These are phyloP conservation scores for Podaxis pistillaris DNA, from an alignment of 768 basidiomycete species.

Conservation along the genomic window DNA sequence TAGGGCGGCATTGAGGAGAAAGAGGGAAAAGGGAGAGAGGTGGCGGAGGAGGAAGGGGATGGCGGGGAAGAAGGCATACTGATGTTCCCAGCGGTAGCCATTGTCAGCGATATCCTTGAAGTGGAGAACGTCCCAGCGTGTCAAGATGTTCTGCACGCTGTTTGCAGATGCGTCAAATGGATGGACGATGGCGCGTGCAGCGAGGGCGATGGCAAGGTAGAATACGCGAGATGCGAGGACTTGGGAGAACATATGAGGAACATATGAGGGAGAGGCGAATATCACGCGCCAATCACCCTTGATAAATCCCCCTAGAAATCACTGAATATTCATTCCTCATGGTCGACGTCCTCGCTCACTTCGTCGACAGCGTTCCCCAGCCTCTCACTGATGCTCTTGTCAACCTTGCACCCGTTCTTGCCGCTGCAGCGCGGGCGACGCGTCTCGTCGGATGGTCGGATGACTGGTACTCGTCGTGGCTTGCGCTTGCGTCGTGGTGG, in stretches of 20 bases:
- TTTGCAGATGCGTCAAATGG: conserved; percentile 34
- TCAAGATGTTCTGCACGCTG: conserved; percentile 25
- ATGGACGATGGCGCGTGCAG: conserved; percentile 24
- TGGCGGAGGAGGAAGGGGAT: conserved; percentile 38
- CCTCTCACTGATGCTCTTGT: conserved; percentile 62
- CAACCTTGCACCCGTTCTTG: conserved; percentile 55
- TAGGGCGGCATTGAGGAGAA: conserved; percentile 36
- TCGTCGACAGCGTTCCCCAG: conserved; percentile 59
- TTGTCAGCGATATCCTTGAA: conserved; percentile 66
- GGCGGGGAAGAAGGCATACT: conserved; percentile 87
- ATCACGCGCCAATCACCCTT: neutral
- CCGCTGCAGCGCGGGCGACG: conserved; percentile 36
- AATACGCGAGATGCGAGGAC: conserved; percentile 22
- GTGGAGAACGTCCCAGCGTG: conserved; percentile 91
- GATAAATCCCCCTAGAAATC: neutral
- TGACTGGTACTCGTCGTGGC: conserved; percentile 59
- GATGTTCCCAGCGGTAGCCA: conserved; percentile 67
- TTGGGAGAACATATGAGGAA: conserved; percentile 8
- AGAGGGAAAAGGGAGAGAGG: conserved; percentile 23
- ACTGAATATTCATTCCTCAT: neutral
- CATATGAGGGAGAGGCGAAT: neutral
- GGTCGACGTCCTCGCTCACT: conserved; percentile 33
- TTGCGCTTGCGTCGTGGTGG: conserved; percentile 77
- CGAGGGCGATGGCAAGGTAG: conserved; percentile 27
- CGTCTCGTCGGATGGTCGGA: conserved; percentile 60